Conservation (phyloP, 2,329 filamentous ascomycete genomes). For the Talaromyces sp. region DNA sequence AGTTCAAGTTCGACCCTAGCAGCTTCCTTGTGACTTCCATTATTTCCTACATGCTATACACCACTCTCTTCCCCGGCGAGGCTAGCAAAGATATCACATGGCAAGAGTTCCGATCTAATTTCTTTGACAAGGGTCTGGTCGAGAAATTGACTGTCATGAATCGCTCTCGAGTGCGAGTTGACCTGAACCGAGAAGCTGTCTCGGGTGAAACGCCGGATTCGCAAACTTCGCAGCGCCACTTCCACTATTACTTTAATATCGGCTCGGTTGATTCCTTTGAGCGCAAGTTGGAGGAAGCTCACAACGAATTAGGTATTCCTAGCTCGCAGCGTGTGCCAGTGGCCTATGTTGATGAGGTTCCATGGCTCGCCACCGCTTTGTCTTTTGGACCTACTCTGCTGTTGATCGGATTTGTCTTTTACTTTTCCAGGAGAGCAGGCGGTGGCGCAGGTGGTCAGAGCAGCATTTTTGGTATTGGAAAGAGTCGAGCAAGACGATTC, state of each 20-base stretch:
- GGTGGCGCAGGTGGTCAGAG: conserved; percentile 62
- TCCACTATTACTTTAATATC: conserved; percentile 91
- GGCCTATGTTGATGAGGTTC: conserved; percentile 74
- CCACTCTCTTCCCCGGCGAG: conserved; percentile 64
- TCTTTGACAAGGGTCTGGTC: conserved; percentile 92
- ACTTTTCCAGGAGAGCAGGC: conserved; percentile 70
- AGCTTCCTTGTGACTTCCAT: conserved; percentile 58
- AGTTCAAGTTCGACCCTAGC: conserved; percentile 53
- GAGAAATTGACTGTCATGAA: conserved; percentile 85
- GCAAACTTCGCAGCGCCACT: conserved; percentile 62
- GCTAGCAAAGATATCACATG: conserved; percentile 82
- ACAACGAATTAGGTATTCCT: conserved; percentile 82
- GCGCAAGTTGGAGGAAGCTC: conserved; percentile 79
- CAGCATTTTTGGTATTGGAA: conserved; percentile 92
- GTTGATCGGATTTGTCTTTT: conserved; percentile 78
- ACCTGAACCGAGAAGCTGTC: conserved; percentile 72
- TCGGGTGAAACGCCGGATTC: conserved; percentile 72
- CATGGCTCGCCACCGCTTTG: conserved; percentile 67
- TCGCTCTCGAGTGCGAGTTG: conserved; percentile 72
- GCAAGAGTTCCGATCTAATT: conserved; percentile 92
- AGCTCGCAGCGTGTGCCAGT: conserved; percentile 87
- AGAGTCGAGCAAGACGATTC: conserved; percentile 94
- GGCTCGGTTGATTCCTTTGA: conserved; percentile 94
- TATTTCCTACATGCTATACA: conserved; percentile 61
- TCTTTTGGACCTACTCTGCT: conserved; percentile 84